Percentiles rank a stretch among this genome's conserved stretches.
phyloP scores from a whole-genome alignment of 2,329 filamentous ascomycete species.

The Colletotrichum tropicale region DNA sequence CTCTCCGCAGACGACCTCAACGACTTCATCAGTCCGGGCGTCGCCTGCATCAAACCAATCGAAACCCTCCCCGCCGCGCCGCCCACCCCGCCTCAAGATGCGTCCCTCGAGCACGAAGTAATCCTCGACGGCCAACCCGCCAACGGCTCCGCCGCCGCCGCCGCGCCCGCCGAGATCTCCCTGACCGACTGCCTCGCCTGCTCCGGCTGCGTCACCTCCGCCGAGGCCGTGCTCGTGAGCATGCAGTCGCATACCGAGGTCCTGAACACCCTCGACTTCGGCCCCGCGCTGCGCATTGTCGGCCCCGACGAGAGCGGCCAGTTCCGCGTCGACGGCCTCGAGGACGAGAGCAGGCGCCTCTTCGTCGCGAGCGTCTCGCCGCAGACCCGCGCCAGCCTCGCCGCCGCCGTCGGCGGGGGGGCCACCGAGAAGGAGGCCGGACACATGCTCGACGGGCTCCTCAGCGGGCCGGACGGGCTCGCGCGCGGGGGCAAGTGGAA shows the following conservation, averaged over 20 bases:
- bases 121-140: conserved; percentile 84
- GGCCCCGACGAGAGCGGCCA: conserved; percentile 35
- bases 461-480: conserved; percentile 74
- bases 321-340: conserved; percentile 53
- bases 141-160: conserved; percentile 45
- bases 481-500: conserved; percentile 71
- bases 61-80: conserved; percentile 80
- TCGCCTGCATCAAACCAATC: conserved; percentile 97
- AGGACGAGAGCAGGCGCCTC: conserved; percentile 69
- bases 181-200: conserved; percentile 97
- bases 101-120: conserved; percentile 74
- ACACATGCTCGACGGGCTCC: conserved; percentile 80
- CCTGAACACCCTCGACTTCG: conserved; percentile 77
- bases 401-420: conserved; percentile 77
- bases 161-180: conserved; percentile 85
- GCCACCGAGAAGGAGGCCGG: conserved; percentile 77
- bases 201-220: conserved; percentile 96
- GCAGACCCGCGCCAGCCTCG: conserved; percentile 86
- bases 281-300: conserved; percentile 50
- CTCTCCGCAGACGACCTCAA: conserved; percentile 96
- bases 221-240: conserved; percentile 95
- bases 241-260: conserved; percentile 95
- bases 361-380: conserved; percentile 94
- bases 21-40: conserved; percentile 97
- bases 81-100: conserved; percentile 36